Evolutionary conservation across 352 stramenopile species (phyloP), one percentile per base, ranked within the genome.

Genomic region (Pseudoperonospora humuli): DNA sequence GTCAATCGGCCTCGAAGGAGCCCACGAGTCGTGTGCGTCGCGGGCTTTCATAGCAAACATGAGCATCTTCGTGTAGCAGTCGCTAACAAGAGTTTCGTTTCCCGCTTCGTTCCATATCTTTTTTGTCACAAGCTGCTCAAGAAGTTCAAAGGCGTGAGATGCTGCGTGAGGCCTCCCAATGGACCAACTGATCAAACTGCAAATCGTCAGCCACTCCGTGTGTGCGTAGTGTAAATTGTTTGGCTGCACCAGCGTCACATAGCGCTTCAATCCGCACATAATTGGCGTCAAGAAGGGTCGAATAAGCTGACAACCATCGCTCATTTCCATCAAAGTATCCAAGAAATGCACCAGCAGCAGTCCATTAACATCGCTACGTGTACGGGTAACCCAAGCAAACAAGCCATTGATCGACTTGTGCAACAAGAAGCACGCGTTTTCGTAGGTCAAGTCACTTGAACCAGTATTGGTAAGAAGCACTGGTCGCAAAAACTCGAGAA

Each of bases 1-100:
- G 36, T 83, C 64, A 13, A 81, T 48, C 0, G 73, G 61, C 0
- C 68, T 57, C 2, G 58, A 64, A 0, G 41, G 31, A 6, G 52
- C 27, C 69, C 70, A 83, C 3, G 45, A 56, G 29, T 67, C 50
- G 17, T 61, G 44, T 9, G 39, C 29, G 18, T 54, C 45, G 25
- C 54, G 42, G 5, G 51, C 38, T 28, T 73, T 63, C 27, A 84
- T 65, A 0, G 73, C 73, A 15, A 85, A 84, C 53, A 83, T 59
- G 13, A 84, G 61, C 46, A 69, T 68, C 49, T 75, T 78, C 15
- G 68, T 79, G 41, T 78, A 87, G 34, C 67, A 72, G 39, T 83
- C 70, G 44, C 63, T 79, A 15, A 84, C 48, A 3, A 78, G 63
- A 29, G 81, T 70, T 13, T 69, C 64, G 24, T 75, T 72, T 2